A percentile compares a stretch with the other conserved stretches of the same genome.
phyloP scores from a whole-genome alignment of 2,329 filamentous ascomycete genomes.

The Stagonosporopsis rhizophila region DNA sequence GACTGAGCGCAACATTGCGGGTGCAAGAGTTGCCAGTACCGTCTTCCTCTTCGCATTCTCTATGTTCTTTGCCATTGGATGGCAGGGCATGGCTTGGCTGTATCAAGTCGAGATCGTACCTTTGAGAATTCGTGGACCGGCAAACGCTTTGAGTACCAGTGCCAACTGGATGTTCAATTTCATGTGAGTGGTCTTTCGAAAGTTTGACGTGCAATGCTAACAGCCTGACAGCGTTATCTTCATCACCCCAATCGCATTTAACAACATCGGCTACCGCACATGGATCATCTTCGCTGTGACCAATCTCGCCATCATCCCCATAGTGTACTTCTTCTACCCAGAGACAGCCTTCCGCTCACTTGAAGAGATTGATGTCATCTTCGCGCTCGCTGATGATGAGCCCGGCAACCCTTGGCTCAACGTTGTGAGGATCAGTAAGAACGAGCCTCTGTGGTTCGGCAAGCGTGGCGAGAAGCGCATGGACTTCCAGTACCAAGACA shows the following conservation, averaged over 20 bases:
- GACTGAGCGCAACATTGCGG: conserved; percentile 23
- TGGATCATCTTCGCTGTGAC: conserved; percentile 65
- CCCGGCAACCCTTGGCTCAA: conserved; percentile 55
- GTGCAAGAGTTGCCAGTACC: conserved; percentile 48
- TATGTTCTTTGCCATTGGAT: conserved; percentile 87
- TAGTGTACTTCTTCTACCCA: conserved; percentile 66
- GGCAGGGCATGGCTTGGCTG: conserved; percentile 72
- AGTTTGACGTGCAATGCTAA: background rate
- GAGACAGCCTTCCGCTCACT: conserved; percentile 63
- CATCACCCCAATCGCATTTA: conserved; percentile 67
- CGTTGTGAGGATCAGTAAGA: conserved; percentile 57
- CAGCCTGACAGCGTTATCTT: conserved; percentile 64
- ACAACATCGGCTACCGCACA: conserved; percentile 60
- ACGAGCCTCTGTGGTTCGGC: conserved; percentile 64
- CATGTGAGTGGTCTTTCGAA: conserved; percentile 51
- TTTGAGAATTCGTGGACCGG: conserved; percentile 83
- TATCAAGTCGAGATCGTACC: conserved; percentile 81
- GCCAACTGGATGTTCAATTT: conserved; percentile 80
- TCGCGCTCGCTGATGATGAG: conserved; percentile 59
- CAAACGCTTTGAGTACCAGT: conserved; percentile 84
- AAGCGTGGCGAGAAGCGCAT: conserved; percentile 58
- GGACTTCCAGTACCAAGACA: conserved; percentile 56
- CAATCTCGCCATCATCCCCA: conserved; percentile 61
- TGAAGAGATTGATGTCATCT: conserved; percentile 74
- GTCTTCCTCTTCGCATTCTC: conserved; percentile 90